phyloP scores from a whole-genome alignment of 768 basidiomycete genomes.

The Phylloporus sp. region DNA sequence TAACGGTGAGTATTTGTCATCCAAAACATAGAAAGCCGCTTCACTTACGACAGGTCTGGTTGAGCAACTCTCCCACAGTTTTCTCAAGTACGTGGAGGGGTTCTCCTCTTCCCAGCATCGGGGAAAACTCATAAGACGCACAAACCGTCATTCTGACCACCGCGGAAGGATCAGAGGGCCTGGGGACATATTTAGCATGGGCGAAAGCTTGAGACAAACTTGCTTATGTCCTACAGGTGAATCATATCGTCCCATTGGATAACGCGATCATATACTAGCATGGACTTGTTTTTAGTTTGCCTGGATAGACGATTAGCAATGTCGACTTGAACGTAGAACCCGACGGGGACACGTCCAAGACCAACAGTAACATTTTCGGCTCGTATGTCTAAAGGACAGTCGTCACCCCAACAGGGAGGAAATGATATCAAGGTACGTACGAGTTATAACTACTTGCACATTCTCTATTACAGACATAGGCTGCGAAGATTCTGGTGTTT shows the following conservation, averaged over 20 bases:
- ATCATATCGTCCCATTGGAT: conserved; percentile 14
- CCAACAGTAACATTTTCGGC: conserved; percentile 4
- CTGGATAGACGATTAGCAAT: not conserved
- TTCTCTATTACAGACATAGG: not conserved
- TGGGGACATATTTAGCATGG: not conserved
- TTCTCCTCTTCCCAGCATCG: conserved; percentile 10
- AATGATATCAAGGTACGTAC: not conserved
- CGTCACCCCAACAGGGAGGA: not conserved
- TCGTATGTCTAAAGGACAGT: conserved; percentile 4
- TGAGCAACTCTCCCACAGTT: not conserved
- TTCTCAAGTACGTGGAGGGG: not conserved
- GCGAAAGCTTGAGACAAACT: not conserved
- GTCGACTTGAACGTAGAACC: conserved; percentile 13
- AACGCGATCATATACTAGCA: not conserved
- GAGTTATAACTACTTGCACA: not conserved
- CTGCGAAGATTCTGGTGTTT: not conserved
- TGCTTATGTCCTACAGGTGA: not conserved
- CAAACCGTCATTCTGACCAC: not conserved
- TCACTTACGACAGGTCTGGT: not conserved
- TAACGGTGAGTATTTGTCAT: not conserved
- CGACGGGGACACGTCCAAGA: conserved; percentile 13
- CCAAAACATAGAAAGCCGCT: not conserved
- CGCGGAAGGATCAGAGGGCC: conserved; percentile 1
- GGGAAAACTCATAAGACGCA: conserved; percentile 9
- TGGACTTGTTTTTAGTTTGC: conserved; percentile 3